A percentile compares a stretch with the other conserved stretches of the same genome.
Evolutionary conservation across 1,284 basidiomycete species (phyloP).

Genomic region (Ustilago lituana): DNA sequence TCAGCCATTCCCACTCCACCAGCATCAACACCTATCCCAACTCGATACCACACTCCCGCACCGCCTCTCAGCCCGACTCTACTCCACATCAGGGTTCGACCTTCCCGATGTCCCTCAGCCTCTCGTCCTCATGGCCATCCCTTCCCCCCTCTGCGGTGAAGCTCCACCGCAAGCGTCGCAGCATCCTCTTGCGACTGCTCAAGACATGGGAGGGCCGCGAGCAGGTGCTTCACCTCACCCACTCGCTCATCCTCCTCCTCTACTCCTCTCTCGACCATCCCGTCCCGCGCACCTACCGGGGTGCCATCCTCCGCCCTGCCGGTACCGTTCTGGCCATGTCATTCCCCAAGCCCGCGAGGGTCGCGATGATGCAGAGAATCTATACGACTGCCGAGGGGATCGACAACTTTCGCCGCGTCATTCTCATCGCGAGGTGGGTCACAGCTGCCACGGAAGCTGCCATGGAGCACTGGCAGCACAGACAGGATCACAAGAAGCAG

Average conservation of each 20-base stretch:
- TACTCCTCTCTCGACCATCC: slow-evolving; percentile 38
- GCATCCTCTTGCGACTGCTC: slow-evolving; percentile 28
- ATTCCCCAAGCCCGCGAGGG: slow-evolving; percentile 25
- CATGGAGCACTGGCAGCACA: slow-evolving; percentile 39
- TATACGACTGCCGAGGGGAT: slow-evolving; percentile 42
- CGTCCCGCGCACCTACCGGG: slow-evolving; percentile 15
- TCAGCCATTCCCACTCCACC: slow-evolving; percentile 34
- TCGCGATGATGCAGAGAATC: slow-evolving; percentile 43
- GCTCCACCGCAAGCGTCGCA: slow-evolving; percentile 25
- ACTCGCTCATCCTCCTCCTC: slow-evolving; percentile 40
- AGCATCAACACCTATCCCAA: slow-evolving; percentile 18
- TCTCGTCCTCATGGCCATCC: slow-evolving; percentile 29
- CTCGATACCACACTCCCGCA: slow-evolving; percentile 14
- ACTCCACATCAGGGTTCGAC: neutral
- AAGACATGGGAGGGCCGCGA: slow-evolving; percentile 46
- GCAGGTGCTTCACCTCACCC: slow-evolving; percentile 32
- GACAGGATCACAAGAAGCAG: slow-evolving; percentile 1
- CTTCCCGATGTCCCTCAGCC: too few relatives aligned
- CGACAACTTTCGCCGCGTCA: slow-evolving; percentile 41
- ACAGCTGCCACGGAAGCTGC: slow-evolving; percentile 28
- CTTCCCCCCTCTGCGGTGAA: slow-evolving; percentile 30
- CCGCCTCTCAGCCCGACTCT: slow-evolving; percentile 9
- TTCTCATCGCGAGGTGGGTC: slow-evolving; percentile 42
- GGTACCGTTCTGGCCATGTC: slow-evolving; percentile 20
- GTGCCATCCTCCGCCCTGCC: slow-evolving; percentile 23